Base-by-base conservation (phyloP, 768 basidiomycete species). In the Pulveroboletus sp. region DNA sequence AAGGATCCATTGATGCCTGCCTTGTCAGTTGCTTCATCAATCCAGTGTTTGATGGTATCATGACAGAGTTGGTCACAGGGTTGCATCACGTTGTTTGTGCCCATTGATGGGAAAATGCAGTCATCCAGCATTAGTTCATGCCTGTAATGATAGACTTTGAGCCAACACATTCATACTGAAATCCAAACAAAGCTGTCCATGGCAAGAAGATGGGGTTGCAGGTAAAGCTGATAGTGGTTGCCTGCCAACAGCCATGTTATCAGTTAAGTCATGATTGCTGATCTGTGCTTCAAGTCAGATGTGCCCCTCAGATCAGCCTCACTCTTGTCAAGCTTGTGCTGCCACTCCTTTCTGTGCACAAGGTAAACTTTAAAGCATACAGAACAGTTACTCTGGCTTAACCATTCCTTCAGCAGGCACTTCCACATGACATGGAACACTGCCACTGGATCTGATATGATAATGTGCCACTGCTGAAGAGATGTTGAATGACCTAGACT, bases 391-490 rank as follows among this genome's bases (percentile, higher is more conserved):
- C 59, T 12, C 7, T 34, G 45, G 45, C 54, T 43, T 1, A 44
- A 30, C 3, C 16, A 6, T 26, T 55, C 36, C 8, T 6, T 1
- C 13, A 23, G 14, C 20, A 55, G 45, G 19, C 39, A 55, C 4
- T 24, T 47, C 14, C 14, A 19, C 23, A 52, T 22, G 1, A 52
- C 23, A 5, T 23, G 34, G 7, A 34, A 17, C 9, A 55, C 16
- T 1, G 20, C 9, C 0, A 2, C 12, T 6, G 3, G 14, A 51
- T 57, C 13, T 22, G 47, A 14, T 3, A 43, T 52, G 2, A 9
- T 4, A 22, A 71, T 36, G 34, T 71, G 59, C 5, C 53, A 41
- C 13, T 45, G 16, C 26, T 63, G 58, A n/a, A n/a, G n/a, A n/a
- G n/a, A n/a, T n/a, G n/a, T n/a, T n/a, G n/a, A n/a, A n/a, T n/a